Base-by-base conservation (phyloP, 108 stramenopile genomes). In the Skeletonema costatum region DNA sequence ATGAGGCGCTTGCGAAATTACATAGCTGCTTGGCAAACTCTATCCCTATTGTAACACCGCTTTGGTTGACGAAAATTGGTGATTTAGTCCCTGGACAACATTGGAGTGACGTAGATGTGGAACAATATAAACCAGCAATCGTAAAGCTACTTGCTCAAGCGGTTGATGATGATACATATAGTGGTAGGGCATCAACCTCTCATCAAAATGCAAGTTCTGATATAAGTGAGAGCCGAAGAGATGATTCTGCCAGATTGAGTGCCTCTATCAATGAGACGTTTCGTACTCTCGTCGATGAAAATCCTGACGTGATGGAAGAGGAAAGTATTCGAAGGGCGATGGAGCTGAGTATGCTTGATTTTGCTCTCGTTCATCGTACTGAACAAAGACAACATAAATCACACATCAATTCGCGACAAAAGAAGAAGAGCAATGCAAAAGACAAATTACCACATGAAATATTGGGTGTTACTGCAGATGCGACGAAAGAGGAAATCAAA, bases 321-420 rank as follows among this genome's bases (percentile, higher is more conserved):
- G 84, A 85, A n/a, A 71, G 75, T 32, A 64, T 87, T 8, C 56
- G 77, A 44, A 74, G 86, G 61, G 88, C 88, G 16, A 83, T 85
- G 74, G 88, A 89, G 60, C 72, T 89, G 46, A 85, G 84, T 46
- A 82, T 89, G 85, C 73, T 89, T 46, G 88, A 89, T 74, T 81
- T 80, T 64, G 86, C 88, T 0, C 59, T 89, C 56, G 88, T 89
- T 2, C 60, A 41, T 42, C 74, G 62, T 14, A 59, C 25, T 8
- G 32, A 31, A 33, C 51, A 67, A 44, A n/a, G n/a, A n/a, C 1
- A 14, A 32, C 65, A 17, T 12, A 48, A 83, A 19, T 46, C 32
- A 7, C 59, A 67, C 42, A 19, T 48, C 74, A 56, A 39, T 17
- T 39, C 58, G 11, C 31, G 17, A 46, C 48, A 46, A 59, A 64